Percentiles rank a stretch among this genome's conserved stretches.
Conservation (phyloP, 2,329 filamentous ascomycete genomes). For the Aspergillus pseudoglaucus region DNA sequence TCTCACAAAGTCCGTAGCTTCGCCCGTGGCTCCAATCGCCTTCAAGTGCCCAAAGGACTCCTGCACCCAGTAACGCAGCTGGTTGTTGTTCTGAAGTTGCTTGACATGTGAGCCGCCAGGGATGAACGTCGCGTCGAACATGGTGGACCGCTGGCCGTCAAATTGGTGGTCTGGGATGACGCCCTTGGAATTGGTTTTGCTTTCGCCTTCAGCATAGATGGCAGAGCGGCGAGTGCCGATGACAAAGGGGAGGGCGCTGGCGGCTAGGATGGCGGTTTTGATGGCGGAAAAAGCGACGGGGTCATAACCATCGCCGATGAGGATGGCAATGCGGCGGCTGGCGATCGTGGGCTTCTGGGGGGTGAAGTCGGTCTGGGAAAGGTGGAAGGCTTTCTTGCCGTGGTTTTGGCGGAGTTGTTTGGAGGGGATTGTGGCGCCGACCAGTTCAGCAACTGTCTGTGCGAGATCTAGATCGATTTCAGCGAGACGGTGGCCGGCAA, state of each 20-base stretch:
- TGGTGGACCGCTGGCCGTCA: conserved; percentile 66
- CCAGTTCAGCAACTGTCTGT: conserved; percentile 61
- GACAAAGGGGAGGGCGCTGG: conserved; percentile 61
- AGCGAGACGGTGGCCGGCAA: conserved; percentile 60
- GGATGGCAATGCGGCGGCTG: conserved; percentile 65
- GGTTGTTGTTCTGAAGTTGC: conserved; percentile 61
- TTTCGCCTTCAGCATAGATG: conserved; percentile 56
- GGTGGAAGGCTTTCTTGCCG: conserved; percentile 58
- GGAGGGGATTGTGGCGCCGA: conserved; percentile 57
- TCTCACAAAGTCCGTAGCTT: conserved; percentile 60
- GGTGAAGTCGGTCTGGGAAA: conserved; percentile 60
- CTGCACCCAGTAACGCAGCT: conserved; percentile 68
- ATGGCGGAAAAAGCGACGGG: conserved; percentile 58
- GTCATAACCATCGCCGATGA: conserved; percentile 74
- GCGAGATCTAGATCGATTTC: conserved; percentile 68
- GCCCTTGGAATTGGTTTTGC: conserved; percentile 49
- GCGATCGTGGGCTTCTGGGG: conserved; percentile 61
- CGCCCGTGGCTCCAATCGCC: conserved; percentile 67
- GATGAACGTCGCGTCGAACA: conserved; percentile 75
- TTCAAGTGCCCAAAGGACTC: conserved; percentile 80
- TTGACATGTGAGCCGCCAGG: conserved; percentile 62
- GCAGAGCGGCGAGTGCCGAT: conserved; percentile 62
- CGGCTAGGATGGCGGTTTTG: conserved; percentile 55
- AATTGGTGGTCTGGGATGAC: conserved; percentile 69
- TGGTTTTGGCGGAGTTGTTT: conserved; percentile 55